Evolutionary conservation across 2,329 filamentous ascomycete genomes (phyloP).

Genomic region (Fusarium armeniacum): DNA sequence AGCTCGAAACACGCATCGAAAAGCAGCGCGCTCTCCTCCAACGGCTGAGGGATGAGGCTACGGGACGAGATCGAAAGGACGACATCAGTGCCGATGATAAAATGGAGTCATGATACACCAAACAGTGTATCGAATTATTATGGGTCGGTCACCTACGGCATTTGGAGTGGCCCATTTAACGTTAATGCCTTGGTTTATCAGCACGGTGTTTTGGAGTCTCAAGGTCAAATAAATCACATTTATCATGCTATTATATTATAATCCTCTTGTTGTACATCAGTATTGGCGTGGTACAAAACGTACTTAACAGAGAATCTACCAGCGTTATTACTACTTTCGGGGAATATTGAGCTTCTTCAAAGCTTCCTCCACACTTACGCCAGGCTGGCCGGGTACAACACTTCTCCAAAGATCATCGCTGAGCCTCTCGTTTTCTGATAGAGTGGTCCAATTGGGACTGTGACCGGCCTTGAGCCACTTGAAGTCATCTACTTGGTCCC

Average conservation of each 20-base stretch:
- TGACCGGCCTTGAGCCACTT: constrained; percentile 91
- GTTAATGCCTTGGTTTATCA: constrained; percentile 10
- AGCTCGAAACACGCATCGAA: constrained; percentile 74
- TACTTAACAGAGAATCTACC: background rate
- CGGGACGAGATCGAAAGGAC: constrained; percentile 54
- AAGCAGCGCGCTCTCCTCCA: constrained; percentile 72
- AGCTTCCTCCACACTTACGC: constrained; percentile 74
- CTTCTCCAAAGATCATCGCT: constrained; percentile 76
- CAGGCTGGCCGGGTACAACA: constrained; percentile 74
- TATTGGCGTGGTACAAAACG: constrained; percentile 9
- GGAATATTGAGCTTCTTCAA: constrained; percentile 66
- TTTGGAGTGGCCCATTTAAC: background rate
- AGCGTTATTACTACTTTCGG: constrained; percentile 26
- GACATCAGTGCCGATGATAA: constrained; percentile 51
- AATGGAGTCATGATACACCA: constrained; percentile 58
- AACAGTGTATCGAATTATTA: constrained; percentile 14
- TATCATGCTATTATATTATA: constrained; percentile 31
- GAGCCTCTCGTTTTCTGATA: constrained; percentile 73
- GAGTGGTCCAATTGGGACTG: constrained; percentile 88
- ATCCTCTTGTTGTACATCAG: constrained; percentile 11
- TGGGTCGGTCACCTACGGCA: constrained; percentile 12
- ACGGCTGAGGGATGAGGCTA: constrained; percentile 64
- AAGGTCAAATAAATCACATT: constrained; percentile 15
- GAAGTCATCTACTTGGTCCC: constrained; percentile 95
- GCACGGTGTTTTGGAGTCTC: constrained; percentile 36